Percentiles rank a stretch among this genome's conserved stretches.
phyloP scores from a whole-genome alignment of 2,329 filamentous ascomycete genomes.

The Sporothrix pseudoabietina region DNA sequence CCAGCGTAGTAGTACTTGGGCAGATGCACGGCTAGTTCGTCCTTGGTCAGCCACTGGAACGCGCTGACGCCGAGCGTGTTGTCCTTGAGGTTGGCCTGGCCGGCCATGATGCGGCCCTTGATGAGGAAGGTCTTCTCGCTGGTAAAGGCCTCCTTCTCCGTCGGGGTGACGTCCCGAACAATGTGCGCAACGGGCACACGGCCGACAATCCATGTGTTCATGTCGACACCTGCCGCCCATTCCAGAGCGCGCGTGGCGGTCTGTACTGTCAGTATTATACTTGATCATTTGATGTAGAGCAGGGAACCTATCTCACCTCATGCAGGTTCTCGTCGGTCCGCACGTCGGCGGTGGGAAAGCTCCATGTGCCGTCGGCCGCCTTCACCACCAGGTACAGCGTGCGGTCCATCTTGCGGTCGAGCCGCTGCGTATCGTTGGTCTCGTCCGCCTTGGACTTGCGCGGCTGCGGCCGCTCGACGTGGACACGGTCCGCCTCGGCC shows the following conservation, averaged over 20 bases:
- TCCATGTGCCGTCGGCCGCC: slow-evolving; percentile 71
- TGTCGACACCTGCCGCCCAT: slow-evolving; percentile 81
- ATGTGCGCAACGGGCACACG: slow-evolving; percentile 85
- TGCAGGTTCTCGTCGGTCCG: slow-evolving; percentile 74
- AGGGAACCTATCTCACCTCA: slow-evolving; percentile 57
- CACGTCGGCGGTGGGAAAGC: slow-evolving; percentile 75
- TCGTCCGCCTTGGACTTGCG: slow-evolving; percentile 74
- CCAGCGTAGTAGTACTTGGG: slow-evolving; percentile 69
- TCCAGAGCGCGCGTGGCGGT: slow-evolving; percentile 78
- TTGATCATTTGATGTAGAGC: background rate
- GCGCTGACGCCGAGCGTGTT: slow-evolving; percentile 75
- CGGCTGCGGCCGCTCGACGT: slow-evolving; percentile 69
- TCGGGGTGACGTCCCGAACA: slow-evolving; percentile 55
- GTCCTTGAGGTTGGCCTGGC: slow-evolving; percentile 77
- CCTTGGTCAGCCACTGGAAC: slow-evolving; percentile 90
- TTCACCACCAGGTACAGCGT: slow-evolving; percentile 89
- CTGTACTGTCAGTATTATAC: slow-evolving; percentile 50
- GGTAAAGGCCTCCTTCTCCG: slow-evolving; percentile 42
- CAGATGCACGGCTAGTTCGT: slow-evolving; percentile 75
- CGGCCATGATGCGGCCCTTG: slow-evolving; percentile 94
- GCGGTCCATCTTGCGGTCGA: slow-evolving; percentile 68
- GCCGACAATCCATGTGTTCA: slow-evolving; percentile 98
- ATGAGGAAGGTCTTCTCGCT: slow-evolving; percentile 93
- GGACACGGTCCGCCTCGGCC: slow-evolving; percentile 60
- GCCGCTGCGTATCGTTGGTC: slow-evolving; percentile 70